These are phyloP conservation scores for Neophaeococcomyces aloes DNA, from an alignment of 2,329 filamentous ascomycete species.

Conservation along the genomic window DNA sequence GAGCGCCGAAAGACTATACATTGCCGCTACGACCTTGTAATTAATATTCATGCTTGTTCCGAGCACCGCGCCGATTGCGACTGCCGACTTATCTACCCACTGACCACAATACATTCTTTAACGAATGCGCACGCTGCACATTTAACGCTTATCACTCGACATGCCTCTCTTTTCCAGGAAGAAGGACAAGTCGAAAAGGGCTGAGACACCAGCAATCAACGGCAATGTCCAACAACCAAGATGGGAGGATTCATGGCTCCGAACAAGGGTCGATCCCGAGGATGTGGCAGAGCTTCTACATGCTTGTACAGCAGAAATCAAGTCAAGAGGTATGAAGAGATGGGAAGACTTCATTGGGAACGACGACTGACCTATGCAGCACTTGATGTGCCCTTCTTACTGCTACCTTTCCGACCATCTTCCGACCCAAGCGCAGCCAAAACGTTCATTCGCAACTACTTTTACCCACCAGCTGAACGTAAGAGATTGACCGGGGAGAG, in stretches of 20 bases:
- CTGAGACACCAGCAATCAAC: slow-evolving; percentile 41
- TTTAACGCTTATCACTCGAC: slow-evolving; percentile 6
- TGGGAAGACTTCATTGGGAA: slow-evolving; percentile 9
- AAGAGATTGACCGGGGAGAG: slow-evolving; percentile 55
- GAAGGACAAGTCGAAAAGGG: slow-evolving; percentile 55
- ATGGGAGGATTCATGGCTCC: slow-evolving; percentile 82
- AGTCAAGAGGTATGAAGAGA: slow-evolving; percentile 71
- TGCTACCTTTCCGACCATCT: slow-evolving; percentile 86
- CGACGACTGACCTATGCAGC: slow-evolving; percentile 40
- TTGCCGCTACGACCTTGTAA: neutral
- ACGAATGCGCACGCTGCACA: slow-evolving; percentile 8
- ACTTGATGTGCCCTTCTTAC: slow-evolving; percentile 81
- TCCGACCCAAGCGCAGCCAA: slow-evolving; percentile 86
- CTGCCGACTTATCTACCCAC: neutral
- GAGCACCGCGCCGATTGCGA: neutral
- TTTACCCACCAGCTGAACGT: slow-evolving; percentile 56
- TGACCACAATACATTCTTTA: neutral
- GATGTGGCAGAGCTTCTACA: slow-evolving; percentile 82
- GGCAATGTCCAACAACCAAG: slow-evolving; percentile 55
- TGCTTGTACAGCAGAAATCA: slow-evolving; percentile 81
- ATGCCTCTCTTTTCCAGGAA: slow-evolving; percentile 58
- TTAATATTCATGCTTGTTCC: neutral
- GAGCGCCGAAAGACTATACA: neutral
- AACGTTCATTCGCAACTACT: slow-evolving; percentile 87
- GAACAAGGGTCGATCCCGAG: slow-evolving; percentile 71